These are phyloP conservation scores for Beauveria varroae DNA, from an alignment of 2,329 filamentous ascomycete genomes.

Conservation along the genomic window DNA sequence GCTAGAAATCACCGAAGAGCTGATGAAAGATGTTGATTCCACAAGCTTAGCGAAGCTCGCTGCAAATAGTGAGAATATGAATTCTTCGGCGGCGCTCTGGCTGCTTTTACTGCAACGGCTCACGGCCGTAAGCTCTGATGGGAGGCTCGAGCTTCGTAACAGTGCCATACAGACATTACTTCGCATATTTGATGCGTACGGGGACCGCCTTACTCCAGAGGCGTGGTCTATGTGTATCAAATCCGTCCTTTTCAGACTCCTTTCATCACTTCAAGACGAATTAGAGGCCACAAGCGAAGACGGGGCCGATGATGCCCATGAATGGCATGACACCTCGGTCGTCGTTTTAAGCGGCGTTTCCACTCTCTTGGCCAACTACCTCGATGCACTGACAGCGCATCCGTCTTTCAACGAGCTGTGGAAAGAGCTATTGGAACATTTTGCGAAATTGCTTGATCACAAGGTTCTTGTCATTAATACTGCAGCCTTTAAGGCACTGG, in stretches of 20 bases:
- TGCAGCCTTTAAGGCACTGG: slow-evolving; percentile 60
- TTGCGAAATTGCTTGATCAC: slow-evolving; percentile 57
- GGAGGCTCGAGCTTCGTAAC: slow-evolving; percentile 68
- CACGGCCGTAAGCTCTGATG: slow-evolving; percentile 63
- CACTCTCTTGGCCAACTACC: slow-evolving; percentile 65
- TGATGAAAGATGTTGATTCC: slow-evolving; percentile 43
- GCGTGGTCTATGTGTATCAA: slow-evolving; percentile 81
- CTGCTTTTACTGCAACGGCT: slow-evolving; percentile 66
- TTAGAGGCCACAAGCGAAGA: slow-evolving; percentile 33
- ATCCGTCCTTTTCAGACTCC: slow-evolving; percentile 70
- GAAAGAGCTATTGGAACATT: slow-evolving; percentile 63
- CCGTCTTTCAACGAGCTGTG: slow-evolving; percentile 65
- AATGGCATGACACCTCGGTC: slow-evolving; percentile 69
- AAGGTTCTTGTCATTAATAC: slow-evolving; percentile 63
- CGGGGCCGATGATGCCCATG: slow-evolving; percentile 36
- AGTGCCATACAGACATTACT: slow-evolving; percentile 87
- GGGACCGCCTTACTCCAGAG: slow-evolving; percentile 66
- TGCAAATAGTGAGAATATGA: slow-evolving; percentile 47
- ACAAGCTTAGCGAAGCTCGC: slow-evolving; percentile 51
- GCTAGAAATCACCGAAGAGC: slow-evolving; percentile 49
- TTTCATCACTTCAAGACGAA: slow-evolving; percentile 60
- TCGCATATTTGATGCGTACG: slow-evolving; percentile 86
- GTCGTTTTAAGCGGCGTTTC: slow-evolving; percentile 68
- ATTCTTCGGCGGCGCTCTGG: slow-evolving; percentile 68
- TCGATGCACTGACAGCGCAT: slow-evolving; percentile 62